phyloP scores from a whole-genome alignment of 805 yeast genomes.

The Metschnikowia amazonensis region DNA sequence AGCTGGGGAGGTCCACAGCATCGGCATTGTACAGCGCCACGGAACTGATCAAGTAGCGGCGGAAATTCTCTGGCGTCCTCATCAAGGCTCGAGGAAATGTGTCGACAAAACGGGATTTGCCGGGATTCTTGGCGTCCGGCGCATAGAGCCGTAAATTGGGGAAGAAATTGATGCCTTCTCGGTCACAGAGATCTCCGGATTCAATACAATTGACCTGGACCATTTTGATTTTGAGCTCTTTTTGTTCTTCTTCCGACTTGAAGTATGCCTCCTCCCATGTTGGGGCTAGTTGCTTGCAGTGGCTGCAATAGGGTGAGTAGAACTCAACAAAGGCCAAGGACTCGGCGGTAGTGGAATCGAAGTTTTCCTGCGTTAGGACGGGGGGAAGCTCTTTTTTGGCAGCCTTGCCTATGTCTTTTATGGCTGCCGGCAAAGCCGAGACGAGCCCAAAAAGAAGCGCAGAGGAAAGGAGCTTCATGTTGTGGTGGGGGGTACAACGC shows the following conservation, averaged over 20 bases:
- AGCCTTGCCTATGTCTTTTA: neutral
- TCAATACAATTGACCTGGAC: constrained; percentile 82
- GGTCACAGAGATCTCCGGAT: constrained; percentile 78
- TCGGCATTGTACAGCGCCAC: constrained; percentile 44
- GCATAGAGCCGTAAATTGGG: constrained; percentile 73
- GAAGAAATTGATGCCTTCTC: constrained; percentile 59
- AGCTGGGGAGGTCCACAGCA: constrained; percentile 36
- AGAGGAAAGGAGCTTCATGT: neutral
- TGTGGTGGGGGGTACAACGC: too few species aligned
- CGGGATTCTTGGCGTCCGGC: constrained; percentile 37
- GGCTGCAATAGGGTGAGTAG: constrained; percentile 84
- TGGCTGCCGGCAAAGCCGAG: too few species aligned
- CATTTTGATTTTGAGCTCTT: constrained; percentile 47
- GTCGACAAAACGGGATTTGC: constrained; percentile 30
- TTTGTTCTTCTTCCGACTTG: constrained; percentile 43
- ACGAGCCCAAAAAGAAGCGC: neutral
- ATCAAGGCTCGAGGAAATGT: constrained; percentile 46
- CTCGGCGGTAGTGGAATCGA: constrained; percentile 45
- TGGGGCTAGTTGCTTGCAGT: constrained; percentile 79
- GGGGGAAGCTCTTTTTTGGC: constrained; percentile 39
- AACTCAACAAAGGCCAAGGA: constrained; percentile 80
- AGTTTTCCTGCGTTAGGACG: constrained; percentile 46
- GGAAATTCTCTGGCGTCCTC: constrained; percentile 48
- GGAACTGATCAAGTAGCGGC: constrained; percentile 52
- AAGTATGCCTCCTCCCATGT: constrained; percentile 69